Evolutionary conservation across 805 yeast species (phyloP).

Genomic region (Candida awuae): DNA sequence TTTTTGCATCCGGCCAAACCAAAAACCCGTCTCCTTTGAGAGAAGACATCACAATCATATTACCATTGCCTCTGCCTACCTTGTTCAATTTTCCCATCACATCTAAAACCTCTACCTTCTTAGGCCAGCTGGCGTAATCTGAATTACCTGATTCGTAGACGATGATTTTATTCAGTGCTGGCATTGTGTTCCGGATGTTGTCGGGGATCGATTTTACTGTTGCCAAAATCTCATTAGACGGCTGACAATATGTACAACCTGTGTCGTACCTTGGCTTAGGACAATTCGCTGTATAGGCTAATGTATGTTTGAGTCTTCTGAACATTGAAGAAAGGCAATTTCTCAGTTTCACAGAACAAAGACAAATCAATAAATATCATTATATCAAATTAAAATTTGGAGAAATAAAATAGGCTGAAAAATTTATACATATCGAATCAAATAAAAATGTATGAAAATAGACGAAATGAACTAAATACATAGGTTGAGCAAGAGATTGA

Average conservation of each 20-base stretch:
- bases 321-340: not conserved
- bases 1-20: slow-evolving; percentile 11
- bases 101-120: slow-evolving; percentile 42
- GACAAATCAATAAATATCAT: slow-evolving; percentile 1
- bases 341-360: not conserved
- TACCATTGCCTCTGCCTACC: slow-evolving; percentile 13
- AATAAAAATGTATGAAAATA: too few relatives aligned
- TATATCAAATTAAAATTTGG: too few relatives aligned
- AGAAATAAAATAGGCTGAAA: too few relatives aligned
- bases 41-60: slow-evolving; percentile 7
- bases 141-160: slow-evolving; percentile 40
- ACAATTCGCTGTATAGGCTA: slow-evolving; percentile 25
- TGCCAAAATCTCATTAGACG: slow-evolving; percentile 22
- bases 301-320: slow-evolving; percentile 6
- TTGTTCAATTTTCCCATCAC: slow-evolving; percentile 24
- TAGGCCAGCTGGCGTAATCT: slow-evolving; percentile 36
- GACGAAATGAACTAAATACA: not conserved
- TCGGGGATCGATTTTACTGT: slow-evolving; percentile 8
- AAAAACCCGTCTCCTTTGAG: slow-evolving; percentile 6
- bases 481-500: slow-evolving; percentile 1
- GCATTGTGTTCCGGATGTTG: slow-evolving; percentile 41
- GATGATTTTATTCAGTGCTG: slow-evolving; percentile 47
- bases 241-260: slow-evolving; percentile 52
- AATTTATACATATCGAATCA: too few relatives aligned
- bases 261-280: slow-evolving; percentile 48